Evolutionary conservation across 2,329 filamentous ascomycete species (phyloP), one percentile per base, ranked within the genome.

Genomic region (Colletotrichum abscissum): DNA sequence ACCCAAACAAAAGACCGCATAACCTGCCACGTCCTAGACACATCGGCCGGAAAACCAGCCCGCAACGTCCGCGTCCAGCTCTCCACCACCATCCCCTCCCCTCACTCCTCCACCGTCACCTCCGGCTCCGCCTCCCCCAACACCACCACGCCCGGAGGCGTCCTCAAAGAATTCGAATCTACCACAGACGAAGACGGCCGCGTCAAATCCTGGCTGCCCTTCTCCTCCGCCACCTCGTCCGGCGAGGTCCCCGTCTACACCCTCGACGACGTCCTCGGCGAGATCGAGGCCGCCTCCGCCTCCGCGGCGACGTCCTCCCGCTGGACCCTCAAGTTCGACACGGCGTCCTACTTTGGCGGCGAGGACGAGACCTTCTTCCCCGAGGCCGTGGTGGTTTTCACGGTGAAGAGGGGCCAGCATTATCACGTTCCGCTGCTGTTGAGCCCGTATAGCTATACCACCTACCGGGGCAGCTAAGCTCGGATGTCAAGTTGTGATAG

Each of bases 21-120:
- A 79, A 96, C 94, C 82, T 96, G 94, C 86, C 94, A 97, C 86
- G 90, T 95, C 82, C 93, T 97, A 81, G 93, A 97, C 87, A 96
- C 94, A 12, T 89, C 91, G n/a, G 85, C 89, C 74, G 94, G 94
- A 79, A 88, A 88, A 70, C 94, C 94, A 26, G 94, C 90, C 19
- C 83, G 87, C 69, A 86, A 87, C 75, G 89, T 97, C 78, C 87
- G 88, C 76, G 93, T 95, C 70, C 90, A 88, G 67, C 89, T 95
- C 26, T 85, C 91, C 62, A 88, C 88, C 6, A 82, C 80, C 16
- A 49, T 49, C 42, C 42, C 19, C 7, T n/a, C 42, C 19, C 42
- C 26, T 26, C 26, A 26, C 7, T n/a, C 42, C 19, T 19, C 42
- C 42, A 2, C 7, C 42, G 1, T 1, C 1, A 49, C 42, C 42